A percentile compares a stretch with the other conserved stretches of the same genome.
phyloP scores from a whole-genome alignment of 2,329 filamentous ascomycete genomes.

The Talaromyces atroroseus region DNA sequence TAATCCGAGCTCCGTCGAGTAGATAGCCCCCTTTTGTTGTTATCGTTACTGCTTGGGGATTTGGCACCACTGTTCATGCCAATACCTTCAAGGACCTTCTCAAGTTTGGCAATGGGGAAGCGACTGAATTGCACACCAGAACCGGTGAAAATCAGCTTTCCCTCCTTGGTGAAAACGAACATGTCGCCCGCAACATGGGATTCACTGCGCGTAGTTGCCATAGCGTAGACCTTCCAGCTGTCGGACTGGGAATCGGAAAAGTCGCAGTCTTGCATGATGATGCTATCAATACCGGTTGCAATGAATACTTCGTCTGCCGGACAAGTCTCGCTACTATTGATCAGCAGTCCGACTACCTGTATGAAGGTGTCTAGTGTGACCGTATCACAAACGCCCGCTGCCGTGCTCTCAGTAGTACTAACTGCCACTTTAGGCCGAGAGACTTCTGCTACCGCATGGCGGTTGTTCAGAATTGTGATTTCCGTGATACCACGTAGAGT shows the following conservation, averaged over 20 bases:
- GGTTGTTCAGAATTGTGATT: conserved; percentile 7
- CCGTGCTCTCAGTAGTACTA: conserved; percentile 5
- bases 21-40: neutral
- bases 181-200: conserved; percentile 10
- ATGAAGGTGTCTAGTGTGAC: conserved; percentile 9
- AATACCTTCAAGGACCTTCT: conserved; percentile 7
- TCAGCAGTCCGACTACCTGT: conserved; percentile 9
- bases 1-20: neutral
- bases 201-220: conserved; percentile 3
- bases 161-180: conserved; percentile 10
- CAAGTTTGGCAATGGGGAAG: conserved; percentile 7
- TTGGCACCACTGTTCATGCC: neutral
- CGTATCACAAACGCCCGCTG: conserved; percentile 4
- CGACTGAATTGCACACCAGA: conserved; percentile 6
- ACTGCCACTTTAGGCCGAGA: conserved; percentile 1
- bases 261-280: conserved; percentile 11
- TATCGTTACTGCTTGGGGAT: neutral
- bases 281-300: conserved; percentile 6
- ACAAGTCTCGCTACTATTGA: conserved; percentile 10
- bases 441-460: conserved; percentile 5
- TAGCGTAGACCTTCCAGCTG: conserved; percentile 10
- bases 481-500: conserved; percentile 9
- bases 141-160: conserved; percentile 7
- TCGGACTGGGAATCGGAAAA: neutral
- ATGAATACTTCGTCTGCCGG: conserved; percentile 9